Evolutionary conservation across 257 asterid species (phyloP), one percentile per base, ranked within the genome.

Genomic region (Lavandula angustifolia): DNA sequence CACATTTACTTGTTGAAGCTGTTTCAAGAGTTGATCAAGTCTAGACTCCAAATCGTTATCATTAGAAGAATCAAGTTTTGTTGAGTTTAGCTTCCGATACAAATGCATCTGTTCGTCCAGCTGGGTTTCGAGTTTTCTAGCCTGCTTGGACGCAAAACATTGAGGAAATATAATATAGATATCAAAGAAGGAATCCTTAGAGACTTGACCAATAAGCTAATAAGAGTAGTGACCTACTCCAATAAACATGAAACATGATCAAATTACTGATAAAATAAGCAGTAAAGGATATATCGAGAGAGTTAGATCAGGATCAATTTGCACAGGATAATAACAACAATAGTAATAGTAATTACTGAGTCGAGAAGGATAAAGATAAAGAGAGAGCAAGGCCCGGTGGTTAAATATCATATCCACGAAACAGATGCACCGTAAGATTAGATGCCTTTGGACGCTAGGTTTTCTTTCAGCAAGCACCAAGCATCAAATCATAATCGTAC

Each of bases 51-150:
- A 73, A 54, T 82, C 95, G 66, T 74, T 84, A 70, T 89, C 92
- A 43, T 70, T 78, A 51, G 80, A 76, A 61, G 68, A 70, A 57
- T 82, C 94, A 73, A 76, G 78, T 73, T 85, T 92, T 38, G 78
- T 79, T 12, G 95, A 76, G 60, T 85, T 95, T 37, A 87, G 76
- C 72, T 81, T 92, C 40, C 98, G 96, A 68, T 85, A 92, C 69
- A 77, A 50, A 66, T 87, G 98, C 94, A 92, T 92, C 86, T 89
- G 96, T 74, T 92, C 98, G 72, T 92, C 98, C 63, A 89, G 80
- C 75, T 85, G 96, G 17, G 98, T 91, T 81, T 92, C 98, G 54
- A 89, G 87, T 72, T 79, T 87, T 85, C 97, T 84, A 27, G 98
- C 98, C 98, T 92, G 60, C 73, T 61, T 27, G 22, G 63, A 57